A percentile compares a stretch with the other conserved stretches of the same genome.
Evolutionary conservation across 805 yeast genomes (phyloP).

Genomic region (Candida nemodendra): DNA sequence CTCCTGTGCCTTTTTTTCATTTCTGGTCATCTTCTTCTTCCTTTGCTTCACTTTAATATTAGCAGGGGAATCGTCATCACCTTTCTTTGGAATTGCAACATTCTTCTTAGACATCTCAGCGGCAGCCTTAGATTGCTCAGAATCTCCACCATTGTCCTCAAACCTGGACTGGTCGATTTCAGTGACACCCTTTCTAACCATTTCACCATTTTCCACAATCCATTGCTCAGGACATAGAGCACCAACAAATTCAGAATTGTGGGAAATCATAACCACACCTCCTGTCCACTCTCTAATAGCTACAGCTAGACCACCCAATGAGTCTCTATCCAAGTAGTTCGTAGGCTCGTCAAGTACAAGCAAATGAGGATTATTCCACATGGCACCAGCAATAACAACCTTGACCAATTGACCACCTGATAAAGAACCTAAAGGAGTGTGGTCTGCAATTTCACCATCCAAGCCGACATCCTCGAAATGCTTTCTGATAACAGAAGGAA

Average conservation of each 20-base stretch:
- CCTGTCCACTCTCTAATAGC: conserved; percentile 98
- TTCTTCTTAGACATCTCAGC: conserved; percentile 46
- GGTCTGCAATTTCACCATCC: conserved; percentile 98
- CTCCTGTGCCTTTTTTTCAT: conserved; percentile 86
- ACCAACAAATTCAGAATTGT: conserved; percentile 94
- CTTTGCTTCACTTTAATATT: conserved; percentile 88
- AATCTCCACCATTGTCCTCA: conserved; percentile 67
- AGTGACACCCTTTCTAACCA: conserved; percentile 79
- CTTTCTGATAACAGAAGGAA: conserved; percentile 89
- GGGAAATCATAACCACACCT: conserved; percentile 98
- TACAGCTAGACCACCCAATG: conserved; percentile 94
- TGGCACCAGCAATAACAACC: conserved; percentile 98
- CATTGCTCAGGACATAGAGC: conserved; percentile 98
- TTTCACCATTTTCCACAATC: conserved; percentile 90
- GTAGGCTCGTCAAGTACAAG: conserved; percentile 98
- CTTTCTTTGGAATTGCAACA: conserved; percentile 47
- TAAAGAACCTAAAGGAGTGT: conserved; percentile 92
- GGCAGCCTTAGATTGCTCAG: conserved; percentile 44
- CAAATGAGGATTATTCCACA: conserved; percentile 99
- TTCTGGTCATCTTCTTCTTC: conserved; percentile 97
- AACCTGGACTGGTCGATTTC: conserved; percentile 76
- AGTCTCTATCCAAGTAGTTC: conserved; percentile 95
- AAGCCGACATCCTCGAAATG: conserved; percentile 97
- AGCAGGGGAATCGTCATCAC: conserved; percentile 89
- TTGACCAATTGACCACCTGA: conserved; percentile 98